Base-by-base conservation (phyloP, 768 basidiomycete species). In the Phanerodontia chrysosporium region DNA sequence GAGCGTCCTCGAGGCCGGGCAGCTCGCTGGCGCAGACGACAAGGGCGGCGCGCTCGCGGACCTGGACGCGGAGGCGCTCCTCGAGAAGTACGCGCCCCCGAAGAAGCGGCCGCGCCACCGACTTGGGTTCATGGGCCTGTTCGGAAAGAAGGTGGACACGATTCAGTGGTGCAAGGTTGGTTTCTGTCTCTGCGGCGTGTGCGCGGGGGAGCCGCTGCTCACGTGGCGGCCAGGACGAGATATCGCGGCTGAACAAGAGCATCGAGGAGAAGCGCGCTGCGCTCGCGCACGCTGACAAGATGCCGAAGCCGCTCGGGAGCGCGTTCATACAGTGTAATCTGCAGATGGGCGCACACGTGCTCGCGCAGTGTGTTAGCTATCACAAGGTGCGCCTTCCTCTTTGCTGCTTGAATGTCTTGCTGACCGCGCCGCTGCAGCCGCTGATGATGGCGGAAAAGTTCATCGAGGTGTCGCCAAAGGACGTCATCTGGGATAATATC, bases 261-360 rank as follows among this genome's bases (percentile, higher is more conserved):
- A 78, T 89, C 49, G 71, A 78, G 4, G 72, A 76, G 12, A 68
- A 66, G 28, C 67, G 81, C 24, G 67, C 71, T 45, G 61, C 76
- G 13, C 66, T 78, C n/a, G 63, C 69, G 12, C 70, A 79, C 57
- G 77, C 75, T 1, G 57, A 45, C 24, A 58, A 58, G 57, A 58
- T 22, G 32, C 57, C 57, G 18, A 80, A 79, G 64, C 81, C 81
- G 49, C 62, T 82, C 32, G 82, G 82, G 6, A 78, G 78, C 59
- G 81, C 76, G 0, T 89, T 90, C 72, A 81, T 90, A 58, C 78
- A 80, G 39, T 86, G 86, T 72, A 84, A 89, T 67, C 76, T 85
- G 54, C 88, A 89, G 68, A 82, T 90, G 65, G 87, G 86, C 2
- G 89, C 88, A 0, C 86, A 89, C 68, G 82, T 90, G 60, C 79